phyloP scores from a whole-genome alignment of 78 protist genomes.

The Dictyostelium brefeldianum region DNA sequence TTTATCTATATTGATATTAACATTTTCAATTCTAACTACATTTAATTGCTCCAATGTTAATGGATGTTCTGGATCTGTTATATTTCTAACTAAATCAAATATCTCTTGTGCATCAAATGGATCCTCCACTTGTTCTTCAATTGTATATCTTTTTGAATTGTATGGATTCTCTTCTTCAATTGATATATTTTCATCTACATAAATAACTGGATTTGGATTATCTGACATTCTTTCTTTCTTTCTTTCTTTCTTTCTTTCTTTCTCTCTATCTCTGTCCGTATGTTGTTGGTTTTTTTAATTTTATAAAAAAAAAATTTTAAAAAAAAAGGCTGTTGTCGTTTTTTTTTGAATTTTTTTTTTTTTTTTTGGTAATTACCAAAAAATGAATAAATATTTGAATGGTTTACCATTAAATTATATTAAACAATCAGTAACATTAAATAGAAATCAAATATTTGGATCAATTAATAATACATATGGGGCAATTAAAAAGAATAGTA shows the following conservation, averaged over 20 bases:
- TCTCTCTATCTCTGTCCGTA: neutral
- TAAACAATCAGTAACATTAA: neutral
- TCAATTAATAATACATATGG: no score
- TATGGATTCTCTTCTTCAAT: neutral
- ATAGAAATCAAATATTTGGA: neutral
- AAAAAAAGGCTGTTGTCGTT: no score
- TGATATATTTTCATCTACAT: conserved; percentile 29
- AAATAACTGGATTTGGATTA: conserved; percentile 75
- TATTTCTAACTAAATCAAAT: conserved; percentile 77
- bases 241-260: neutral
- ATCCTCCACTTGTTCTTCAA: conserved; percentile 36
- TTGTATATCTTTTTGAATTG: conserved; percentile 35
- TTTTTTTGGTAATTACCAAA: neutral
- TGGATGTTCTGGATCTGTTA: conserved; percentile 98
- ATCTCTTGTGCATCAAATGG: conserved; percentile 64
- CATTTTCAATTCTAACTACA: conserved; percentile 78
- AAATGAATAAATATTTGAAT: neutral
- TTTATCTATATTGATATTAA: conserved; percentile 69
- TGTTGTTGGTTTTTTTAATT: neutral
- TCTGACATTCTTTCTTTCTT: conserved; percentile 57
- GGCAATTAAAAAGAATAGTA: no score
- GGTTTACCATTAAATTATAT: neutral
- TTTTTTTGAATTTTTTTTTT: no score
- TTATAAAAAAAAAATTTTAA: no score
- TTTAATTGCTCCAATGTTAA: conserved; percentile 94